Conservation (phyloP, 495 filamentous ascomycete genomes). For the Annulohypoxylon moriforme region DNA sequence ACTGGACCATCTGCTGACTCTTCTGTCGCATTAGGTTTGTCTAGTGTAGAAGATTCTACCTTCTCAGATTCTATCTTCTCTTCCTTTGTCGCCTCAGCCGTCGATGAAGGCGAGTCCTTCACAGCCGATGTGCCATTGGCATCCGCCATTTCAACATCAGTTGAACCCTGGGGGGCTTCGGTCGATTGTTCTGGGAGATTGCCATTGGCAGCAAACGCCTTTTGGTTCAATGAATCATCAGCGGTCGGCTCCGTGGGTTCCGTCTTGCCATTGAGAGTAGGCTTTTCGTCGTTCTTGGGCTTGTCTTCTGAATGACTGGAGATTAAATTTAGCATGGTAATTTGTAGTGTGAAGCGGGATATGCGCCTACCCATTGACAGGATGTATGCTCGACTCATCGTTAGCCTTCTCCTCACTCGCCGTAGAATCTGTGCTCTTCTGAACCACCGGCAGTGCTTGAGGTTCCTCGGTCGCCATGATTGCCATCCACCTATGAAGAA, state of each 20-base stretch:
- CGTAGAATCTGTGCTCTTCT: conserved; percentile 23
- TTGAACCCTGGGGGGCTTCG: conserved; percentile 14
- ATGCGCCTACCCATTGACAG: conserved; percentile 42
- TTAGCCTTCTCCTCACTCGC: conserved; percentile 30
- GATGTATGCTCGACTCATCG: conserved; percentile 23
- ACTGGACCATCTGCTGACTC: conserved; percentile 10
- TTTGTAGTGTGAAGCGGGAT: not conserved
- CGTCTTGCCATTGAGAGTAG: conserved; percentile 38
- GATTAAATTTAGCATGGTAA: conserved; percentile 2
- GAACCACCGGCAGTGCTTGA: conserved; percentile 32
- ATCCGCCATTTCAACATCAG: conserved; percentile 49
- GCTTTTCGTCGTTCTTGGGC: conserved; percentile 40
- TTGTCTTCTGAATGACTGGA: conserved; percentile 42
- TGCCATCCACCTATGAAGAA: conserved; percentile 35
- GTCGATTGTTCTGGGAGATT: conserved; percentile 23
- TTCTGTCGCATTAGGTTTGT: conserved; percentile 7
- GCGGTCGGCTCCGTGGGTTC: conserved; percentile 28
- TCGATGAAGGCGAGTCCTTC: conserved; percentile 7
- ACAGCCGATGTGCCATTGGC: conserved; percentile 30
- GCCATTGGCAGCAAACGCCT: conserved; percentile 32
- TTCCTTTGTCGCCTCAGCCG: conserved; percentile 19
- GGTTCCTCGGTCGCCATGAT: conserved; percentile 48
- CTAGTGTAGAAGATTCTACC: conserved; percentile 12
- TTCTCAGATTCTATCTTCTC: no score
- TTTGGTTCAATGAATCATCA: conserved; percentile 33